Conservation (phyloP, 176 grass and related monocot genomes). For the Avena atlantica region DNA sequence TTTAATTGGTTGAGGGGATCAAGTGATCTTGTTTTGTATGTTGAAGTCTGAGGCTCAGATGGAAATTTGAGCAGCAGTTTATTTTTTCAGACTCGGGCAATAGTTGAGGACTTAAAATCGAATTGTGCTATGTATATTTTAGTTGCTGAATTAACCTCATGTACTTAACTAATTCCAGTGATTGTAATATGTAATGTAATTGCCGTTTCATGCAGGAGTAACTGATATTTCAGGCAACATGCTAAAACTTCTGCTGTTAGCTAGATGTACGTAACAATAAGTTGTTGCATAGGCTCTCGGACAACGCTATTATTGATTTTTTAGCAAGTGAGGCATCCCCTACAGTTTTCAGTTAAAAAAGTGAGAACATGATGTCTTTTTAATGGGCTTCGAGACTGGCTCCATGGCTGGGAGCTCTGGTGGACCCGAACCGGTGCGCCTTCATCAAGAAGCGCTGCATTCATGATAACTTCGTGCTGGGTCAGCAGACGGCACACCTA, state of each 20-base stretch:
- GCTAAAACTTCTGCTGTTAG: conserved; percentile 8
- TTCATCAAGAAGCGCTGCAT: no score
- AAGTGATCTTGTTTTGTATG: background rate
- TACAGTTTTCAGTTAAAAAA: no score
- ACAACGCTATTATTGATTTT: background rate
- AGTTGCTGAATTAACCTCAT: background rate
- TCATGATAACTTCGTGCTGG: no score
- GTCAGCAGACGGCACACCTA: no score
- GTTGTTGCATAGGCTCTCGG: background rate
- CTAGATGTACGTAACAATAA: background rate
- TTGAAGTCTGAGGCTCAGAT: background rate
- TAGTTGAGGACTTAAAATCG: background rate
- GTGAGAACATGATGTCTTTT: background rate
- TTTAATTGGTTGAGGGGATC: background rate
- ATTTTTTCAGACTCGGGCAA: background rate
- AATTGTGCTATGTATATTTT: background rate
- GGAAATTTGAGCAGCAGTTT: background rate
- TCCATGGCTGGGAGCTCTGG: no score
- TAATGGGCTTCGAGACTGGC: background rate
- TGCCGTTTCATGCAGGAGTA: background rate
- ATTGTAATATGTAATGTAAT: background rate
- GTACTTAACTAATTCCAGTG: background rate
- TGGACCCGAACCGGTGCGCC: no score
- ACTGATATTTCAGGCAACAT: background rate
- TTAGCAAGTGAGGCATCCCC: background rate